Percentiles rank a stretch among this genome's conserved stretches.
phyloP scores from a whole-genome alignment of 1,139 yeast genomes.

The Scheffersomyces quercinus region DNA sequence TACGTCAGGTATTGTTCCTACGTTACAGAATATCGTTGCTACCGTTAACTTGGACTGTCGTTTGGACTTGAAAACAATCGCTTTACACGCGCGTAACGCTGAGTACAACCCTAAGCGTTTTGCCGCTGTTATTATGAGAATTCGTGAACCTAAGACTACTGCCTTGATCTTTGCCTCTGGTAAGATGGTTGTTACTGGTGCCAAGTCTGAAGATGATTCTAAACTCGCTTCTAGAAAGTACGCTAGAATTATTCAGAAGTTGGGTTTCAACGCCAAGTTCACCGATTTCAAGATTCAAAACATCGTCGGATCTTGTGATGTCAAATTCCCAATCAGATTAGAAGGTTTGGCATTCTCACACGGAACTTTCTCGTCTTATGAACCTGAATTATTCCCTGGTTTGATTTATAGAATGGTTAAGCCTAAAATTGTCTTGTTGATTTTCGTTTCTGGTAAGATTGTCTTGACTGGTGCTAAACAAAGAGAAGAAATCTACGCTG shows the following conservation, averaged over 20 bases:
- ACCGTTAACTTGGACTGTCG: constrained; percentile 97
- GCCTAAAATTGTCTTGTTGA: constrained; percentile 93
- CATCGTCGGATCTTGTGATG: constrained; percentile 98
- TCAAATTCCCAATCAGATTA: constrained; percentile 92
- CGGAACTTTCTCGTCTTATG: constrained; percentile 98
- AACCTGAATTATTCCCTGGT: constrained; percentile 98
- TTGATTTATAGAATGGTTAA: constrained; percentile 98
- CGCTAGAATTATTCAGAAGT: constrained; percentile 96
- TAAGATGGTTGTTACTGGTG: constrained; percentile 99
- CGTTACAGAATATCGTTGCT: constrained; percentile 95
- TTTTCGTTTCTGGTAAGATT: constrained; percentile 96
- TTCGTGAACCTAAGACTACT: constrained; percentile 97
- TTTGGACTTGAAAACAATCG: constrained; percentile 92
- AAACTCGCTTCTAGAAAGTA: constrained; percentile 95
- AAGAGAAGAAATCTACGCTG: constrained; percentile 97
- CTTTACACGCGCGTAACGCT: constrained; percentile 98
- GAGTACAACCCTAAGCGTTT: constrained; percentile 97
- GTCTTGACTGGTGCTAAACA: constrained; percentile 99
- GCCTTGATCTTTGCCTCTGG: constrained; percentile 98
- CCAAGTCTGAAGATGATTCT: constrained; percentile 96
- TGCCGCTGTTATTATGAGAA: constrained; percentile 99
- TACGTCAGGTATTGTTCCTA: constrained; percentile 93
- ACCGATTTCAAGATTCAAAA: constrained; percentile 97
- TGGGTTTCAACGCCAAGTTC: constrained; percentile 94
- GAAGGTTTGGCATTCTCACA: constrained; percentile 98